These are phyloP conservation scores for Harringtonia aguacate DNA, from an alignment of 2,329 filamentous ascomycete species.

Conservation along the genomic window DNA sequence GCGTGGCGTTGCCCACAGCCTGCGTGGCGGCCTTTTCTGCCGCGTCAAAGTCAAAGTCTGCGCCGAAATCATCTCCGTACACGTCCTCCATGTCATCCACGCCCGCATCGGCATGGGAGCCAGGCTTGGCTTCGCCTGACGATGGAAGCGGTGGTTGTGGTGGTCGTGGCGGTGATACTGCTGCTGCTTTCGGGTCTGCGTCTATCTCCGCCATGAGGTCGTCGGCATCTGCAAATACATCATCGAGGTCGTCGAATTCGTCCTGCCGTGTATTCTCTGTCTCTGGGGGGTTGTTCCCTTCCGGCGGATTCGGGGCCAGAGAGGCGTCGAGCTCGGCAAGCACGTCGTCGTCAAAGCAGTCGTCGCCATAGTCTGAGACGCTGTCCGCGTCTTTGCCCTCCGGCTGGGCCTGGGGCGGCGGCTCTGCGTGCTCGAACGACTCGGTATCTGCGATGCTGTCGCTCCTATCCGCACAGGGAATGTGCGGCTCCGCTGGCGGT, in stretches of 20 bases:
- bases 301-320: conserved; percentile 14
- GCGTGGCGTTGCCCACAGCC: conserved; percentile 23
- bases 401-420: neutral
- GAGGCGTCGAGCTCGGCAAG: conserved; percentile 43
- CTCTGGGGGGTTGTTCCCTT: neutral
- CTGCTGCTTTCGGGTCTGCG: conserved; percentile 13
- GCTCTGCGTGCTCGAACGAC: neutral
- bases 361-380: conserved; percentile 41
- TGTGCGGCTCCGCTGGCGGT: neutral
- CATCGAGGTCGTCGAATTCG: conserved; percentile 47
- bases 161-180: conserved; percentile 7
- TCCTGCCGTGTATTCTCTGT: conserved; percentile 26
- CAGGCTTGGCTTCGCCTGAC: too few species aligned
- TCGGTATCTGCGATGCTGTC: conserved; percentile 4
- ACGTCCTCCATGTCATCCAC: conserved; percentile 26
- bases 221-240: conserved; percentile 40
- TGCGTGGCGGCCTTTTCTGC: conserved; percentile 66
- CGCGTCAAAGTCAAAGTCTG: conserved; percentile 64
- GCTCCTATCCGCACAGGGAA: too few species aligned
- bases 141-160: conserved; percentile 1
- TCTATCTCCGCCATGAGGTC: conserved; percentile 26
- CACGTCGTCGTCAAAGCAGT: conserved; percentile 46
- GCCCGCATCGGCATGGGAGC: too few species aligned
- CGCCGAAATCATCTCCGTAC: conserved; percentile 66
- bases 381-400: conserved; percentile 8